phyloP scores from a whole-genome alignment of 2,329 filamentous ascomycete genomes.

The Aaosphaeria pasadenensis region DNA sequence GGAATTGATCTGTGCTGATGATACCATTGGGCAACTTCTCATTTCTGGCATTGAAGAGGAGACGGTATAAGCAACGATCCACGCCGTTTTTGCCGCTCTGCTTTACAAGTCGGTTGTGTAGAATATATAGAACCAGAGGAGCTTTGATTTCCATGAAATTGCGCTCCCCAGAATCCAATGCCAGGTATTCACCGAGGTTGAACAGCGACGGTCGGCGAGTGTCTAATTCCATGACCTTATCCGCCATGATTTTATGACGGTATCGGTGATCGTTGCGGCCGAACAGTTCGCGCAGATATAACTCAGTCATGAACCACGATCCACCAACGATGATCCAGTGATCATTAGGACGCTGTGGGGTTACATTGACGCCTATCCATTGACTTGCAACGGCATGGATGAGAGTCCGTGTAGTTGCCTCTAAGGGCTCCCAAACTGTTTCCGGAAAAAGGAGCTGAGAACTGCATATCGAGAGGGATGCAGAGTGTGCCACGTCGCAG shows the following conservation, averaged over 20 bases:
- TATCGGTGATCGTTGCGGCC: slow-evolving; percentile 95
- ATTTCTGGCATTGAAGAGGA: slow-evolving; percentile 82
- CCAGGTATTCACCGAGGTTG: slow-evolving; percentile 72
- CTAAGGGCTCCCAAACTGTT: slow-evolving; percentile 79
- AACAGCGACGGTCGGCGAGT: slow-evolving; percentile 77
- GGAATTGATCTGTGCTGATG: slow-evolving; percentile 75
- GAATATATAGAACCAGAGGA: slow-evolving; percentile 84
- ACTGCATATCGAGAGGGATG: slow-evolving; percentile 84
- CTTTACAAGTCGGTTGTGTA: slow-evolving; percentile 88
- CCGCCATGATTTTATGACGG: slow-evolving; percentile 79
- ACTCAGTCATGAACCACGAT: slow-evolving; percentile 91
- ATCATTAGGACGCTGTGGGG: slow-evolving; percentile 76
- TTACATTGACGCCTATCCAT: slow-evolving; percentile 91
- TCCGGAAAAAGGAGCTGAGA: slow-evolving; percentile 80
- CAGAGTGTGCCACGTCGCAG: slow-evolving; percentile 70
- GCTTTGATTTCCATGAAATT: slow-evolving; percentile 92
- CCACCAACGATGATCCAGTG: slow-evolving; percentile 88
- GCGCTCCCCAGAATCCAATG: slow-evolving; percentile 78
- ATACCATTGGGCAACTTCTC: slow-evolving; percentile 68
- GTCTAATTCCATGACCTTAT: slow-evolving; percentile 78
- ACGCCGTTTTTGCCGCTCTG: slow-evolving; percentile 81
- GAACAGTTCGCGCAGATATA: slow-evolving; percentile 85
- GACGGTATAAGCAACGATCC: slow-evolving; percentile 77
- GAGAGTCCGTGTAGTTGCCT: slow-evolving; percentile 75
- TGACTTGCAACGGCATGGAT: slow-evolving; percentile 85